Evolutionary conservation across 2,329 filamentous ascomycete genomes (phyloP).

Genomic region (Penicillium capsulatum): DNA sequence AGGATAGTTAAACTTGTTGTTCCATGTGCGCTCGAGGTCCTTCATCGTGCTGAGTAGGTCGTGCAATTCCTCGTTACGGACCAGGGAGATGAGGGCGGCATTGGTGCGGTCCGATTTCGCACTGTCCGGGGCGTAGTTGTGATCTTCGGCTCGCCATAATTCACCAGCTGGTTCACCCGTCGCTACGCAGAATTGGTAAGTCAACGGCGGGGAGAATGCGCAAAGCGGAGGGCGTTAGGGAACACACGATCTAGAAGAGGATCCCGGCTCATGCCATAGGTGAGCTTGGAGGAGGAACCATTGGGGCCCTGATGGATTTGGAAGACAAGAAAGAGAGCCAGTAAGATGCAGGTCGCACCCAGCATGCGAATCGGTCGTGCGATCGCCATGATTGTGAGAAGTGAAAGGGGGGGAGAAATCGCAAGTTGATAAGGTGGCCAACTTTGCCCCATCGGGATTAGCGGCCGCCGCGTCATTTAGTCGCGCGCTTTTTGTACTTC

Average conservation of each 20-base stretch:
- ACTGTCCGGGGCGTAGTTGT: conserved; percentile 74
- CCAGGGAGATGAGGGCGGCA: conserved; percentile 84
- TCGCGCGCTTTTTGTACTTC: conserved; percentile 3
- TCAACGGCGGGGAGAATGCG: conserved; percentile 1
- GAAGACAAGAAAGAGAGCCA: conserved; percentile 76
- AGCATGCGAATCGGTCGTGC: conserved; percentile 79
- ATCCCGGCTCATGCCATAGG: conserved; percentile 66
- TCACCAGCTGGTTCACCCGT: conserved; percentile 78
- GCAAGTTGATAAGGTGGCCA: conserved; percentile 9
- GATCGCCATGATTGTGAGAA: conserved; percentile 63
- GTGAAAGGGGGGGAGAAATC: conserved; percentile 20
- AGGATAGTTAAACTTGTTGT: conserved; percentile 98
- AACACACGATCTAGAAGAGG: conserved; percentile 79
- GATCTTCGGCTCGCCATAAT: conserved; percentile 66
- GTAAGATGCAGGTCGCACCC: conserved; percentile 63
- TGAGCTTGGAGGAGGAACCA: conserved; percentile 40
- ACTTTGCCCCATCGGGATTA: conserved; percentile 26
- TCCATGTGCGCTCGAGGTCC: conserved; percentile 93
- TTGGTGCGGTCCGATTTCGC: conserved; percentile 79
- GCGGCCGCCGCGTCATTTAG: conserved; percentile 16
- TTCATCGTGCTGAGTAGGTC: conserved; percentile 83
- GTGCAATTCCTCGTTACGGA: conserved; percentile 83
- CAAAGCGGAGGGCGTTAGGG: conserved; percentile 10
- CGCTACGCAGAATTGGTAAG: conserved; percentile 48
- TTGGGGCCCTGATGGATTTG: conserved; percentile 62